Evolutionary conservation across 2,329 filamentous ascomycete genomes (phyloP), one percentile per base, ranked within the genome.

Genomic region (Scedosporium minutisporum): DNA sequence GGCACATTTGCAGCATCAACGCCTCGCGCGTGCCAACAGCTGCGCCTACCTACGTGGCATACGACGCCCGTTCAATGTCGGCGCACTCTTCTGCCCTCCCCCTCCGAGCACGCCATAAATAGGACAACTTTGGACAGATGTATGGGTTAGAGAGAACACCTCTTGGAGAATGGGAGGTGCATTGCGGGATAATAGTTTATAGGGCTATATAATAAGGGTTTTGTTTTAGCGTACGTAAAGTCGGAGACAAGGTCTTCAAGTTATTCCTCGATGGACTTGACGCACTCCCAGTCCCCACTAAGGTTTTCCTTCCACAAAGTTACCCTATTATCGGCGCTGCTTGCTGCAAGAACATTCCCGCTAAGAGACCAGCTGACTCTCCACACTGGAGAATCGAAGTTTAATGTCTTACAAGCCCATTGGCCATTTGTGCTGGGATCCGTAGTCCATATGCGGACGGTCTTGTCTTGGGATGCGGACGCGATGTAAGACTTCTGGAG

Each of bases 231-330:
- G 29, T 51, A 53, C 29, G 25, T 48, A 46, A 44, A 60, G 12
- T 41, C 14, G 66, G n/a, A 48, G 44, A 21, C 18, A 21, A 12
- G n/a, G 23, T 55, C 12, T 27, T 29, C 42, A 33, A 60, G 33
- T 71, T 81, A 96, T 78, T 96, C 91, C 75, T 96, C 93, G 73
- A 99, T 93, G 64, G 91, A 92, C 84, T 96, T 97, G 67, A 97
- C 91, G 71, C 90, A 91, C 77, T 97, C 93, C 95, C 95, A 99
- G 72, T 96, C 91, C 62, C 95, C 95, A 73, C 89, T 90, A 69
- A 99, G 80, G 74, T 96, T 96, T 83, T 99, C 95, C 83, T 97
- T 99, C 93, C 93, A 99, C 74, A 99, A 77, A 62, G 89, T 96
- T 63, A 99, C 93, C 78, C 96, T 93, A 81, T 99, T 99, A 77